phyloP scores from a whole-genome alignment of 805 yeast species.

The Suhomyces sp. region DNA sequence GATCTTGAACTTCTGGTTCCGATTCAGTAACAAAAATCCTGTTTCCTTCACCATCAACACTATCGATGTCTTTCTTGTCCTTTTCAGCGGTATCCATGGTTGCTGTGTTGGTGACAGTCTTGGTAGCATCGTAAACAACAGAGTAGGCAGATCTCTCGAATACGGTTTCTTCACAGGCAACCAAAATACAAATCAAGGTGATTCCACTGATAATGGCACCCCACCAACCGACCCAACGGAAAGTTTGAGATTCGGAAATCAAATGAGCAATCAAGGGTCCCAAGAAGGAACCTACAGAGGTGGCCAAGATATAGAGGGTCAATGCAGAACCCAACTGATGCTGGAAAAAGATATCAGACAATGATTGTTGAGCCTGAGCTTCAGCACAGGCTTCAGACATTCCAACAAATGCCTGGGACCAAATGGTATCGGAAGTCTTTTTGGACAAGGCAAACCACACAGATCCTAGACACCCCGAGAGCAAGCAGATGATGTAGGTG shows the following conservation, averaged over 20 bases:
- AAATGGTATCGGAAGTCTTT: conserved; percentile 39
- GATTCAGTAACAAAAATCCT: background rate
- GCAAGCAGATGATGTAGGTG: conserved; percentile 41
- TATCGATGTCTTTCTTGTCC: conserved; percentile 7
- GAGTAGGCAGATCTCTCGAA: conserved; percentile 36
- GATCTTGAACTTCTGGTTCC: background rate
- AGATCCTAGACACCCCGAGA: conserved; percentile 42
- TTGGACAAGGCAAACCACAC: conserved; percentile 43
- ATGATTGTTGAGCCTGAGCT: conserved; percentile 42
- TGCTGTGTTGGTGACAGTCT: too few species aligned
- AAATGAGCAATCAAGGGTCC: conserved; percentile 64
- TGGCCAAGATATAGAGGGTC: conserved; percentile 53
- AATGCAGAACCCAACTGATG: conserved; percentile 50
- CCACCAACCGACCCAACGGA: conserved; percentile 55
- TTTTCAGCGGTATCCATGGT: conserved; percentile 1
- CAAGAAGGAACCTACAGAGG: conserved; percentile 52
- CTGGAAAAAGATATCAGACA: conserved; percentile 37
- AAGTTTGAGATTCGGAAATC: conserved; percentile 48
- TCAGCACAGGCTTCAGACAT: conserved; percentile 43
- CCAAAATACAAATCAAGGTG: conserved; percentile 37
- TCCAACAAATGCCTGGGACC: conserved; percentile 48
- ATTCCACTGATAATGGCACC: conserved; percentile 46
- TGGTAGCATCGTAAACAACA: conserved; percentile 13
- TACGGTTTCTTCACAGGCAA: conserved; percentile 57
- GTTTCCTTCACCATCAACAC: background rate